These are phyloP conservation scores for Fragaria iinumae DNA, from an alignment of 306 rosid species.

Conservation along the genomic window DNA sequence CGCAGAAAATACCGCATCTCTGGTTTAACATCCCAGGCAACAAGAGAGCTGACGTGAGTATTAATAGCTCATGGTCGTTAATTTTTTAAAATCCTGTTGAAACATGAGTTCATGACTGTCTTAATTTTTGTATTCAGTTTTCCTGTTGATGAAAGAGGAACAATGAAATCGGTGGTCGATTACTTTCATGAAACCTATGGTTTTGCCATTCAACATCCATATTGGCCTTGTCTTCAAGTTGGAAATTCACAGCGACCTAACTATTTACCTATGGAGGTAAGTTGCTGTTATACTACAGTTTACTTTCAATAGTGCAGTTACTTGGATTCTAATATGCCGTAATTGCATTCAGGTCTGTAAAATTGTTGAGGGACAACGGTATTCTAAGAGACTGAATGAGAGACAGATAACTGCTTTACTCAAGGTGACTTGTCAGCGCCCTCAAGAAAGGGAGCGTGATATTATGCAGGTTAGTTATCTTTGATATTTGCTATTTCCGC, in stretches of 20 bases:
- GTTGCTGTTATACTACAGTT: neutral
- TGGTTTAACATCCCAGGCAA: constrained; percentile 90
- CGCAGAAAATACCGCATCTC: constrained; percentile 90
- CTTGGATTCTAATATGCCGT: constrained; percentile 19
- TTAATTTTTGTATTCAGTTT: constrained; percentile 45
- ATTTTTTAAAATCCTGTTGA: neutral
- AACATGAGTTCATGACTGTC: neutral
- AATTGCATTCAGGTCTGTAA: constrained; percentile 70
- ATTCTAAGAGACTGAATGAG: constrained; percentile 81
- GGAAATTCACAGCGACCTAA: constrained; percentile 90
- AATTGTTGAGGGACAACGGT: constrained; percentile 93
- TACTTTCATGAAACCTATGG: constrained; percentile 90
- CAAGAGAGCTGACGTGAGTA: constrained; percentile 85
- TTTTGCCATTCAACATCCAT: constrained; percentile 74
- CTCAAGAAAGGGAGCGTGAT: constrained; percentile 75
- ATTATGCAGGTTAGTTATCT: constrained; percentile 62
- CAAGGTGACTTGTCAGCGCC: constrained; percentile 93
- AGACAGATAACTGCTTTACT: constrained; percentile 85
- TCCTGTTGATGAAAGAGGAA: constrained; percentile 93
- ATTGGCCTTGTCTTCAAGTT: constrained; percentile 97
- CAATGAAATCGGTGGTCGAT: constrained; percentile 89
- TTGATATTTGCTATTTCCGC: neutral
- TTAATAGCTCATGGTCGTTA: neutral
- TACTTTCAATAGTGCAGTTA: neutral
- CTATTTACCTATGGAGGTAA: constrained; percentile 95